These are phyloP conservation scores for Arthrobotrys sinensis DNA, from an alignment of 2,329 filamentous ascomycete genomes.

Conservation along the genomic window DNA sequence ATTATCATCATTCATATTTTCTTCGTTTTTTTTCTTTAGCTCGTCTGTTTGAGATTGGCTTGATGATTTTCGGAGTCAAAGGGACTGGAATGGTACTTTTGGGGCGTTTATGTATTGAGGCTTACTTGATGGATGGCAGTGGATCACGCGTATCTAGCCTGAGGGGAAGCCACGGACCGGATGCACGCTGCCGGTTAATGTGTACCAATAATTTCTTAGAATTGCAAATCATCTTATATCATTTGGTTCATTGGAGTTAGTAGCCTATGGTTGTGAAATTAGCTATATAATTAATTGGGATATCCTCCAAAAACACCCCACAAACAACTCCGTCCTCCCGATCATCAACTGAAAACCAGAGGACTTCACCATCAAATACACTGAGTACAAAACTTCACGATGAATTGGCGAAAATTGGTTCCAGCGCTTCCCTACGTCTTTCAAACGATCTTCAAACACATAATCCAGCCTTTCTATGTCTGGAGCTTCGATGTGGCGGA, in stretches of 20 bases:
- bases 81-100: conserved; percentile 9
- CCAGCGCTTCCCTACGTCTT: no score
- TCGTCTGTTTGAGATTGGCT: conserved; percentile 6
- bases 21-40: neutral
- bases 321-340: no score
- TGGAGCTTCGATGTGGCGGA: no score
- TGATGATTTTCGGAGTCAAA: conserved; percentile 16
- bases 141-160: neutral
- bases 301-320: no score
- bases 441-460: no score
- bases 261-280: no score
- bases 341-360: no score
- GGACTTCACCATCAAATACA: no score
- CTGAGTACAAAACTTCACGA: no score
- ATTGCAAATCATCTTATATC: conserved; percentile 5
- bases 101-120: conserved; percentile 8
- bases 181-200: conserved; percentile 1
- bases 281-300: no score
- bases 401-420: no score
- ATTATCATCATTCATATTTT: neutral
- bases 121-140: neutral
- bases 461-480: no score
- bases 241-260: neutral
- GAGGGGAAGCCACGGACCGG: neutral
- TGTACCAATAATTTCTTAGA: conserved; percentile 29